A percentile compares a stretch with the other conserved stretches of the same genome.
Conservation (phyloP, 1,284 basidiomycete genomes). For the Sanghuangporus sanghuang region DNA sequence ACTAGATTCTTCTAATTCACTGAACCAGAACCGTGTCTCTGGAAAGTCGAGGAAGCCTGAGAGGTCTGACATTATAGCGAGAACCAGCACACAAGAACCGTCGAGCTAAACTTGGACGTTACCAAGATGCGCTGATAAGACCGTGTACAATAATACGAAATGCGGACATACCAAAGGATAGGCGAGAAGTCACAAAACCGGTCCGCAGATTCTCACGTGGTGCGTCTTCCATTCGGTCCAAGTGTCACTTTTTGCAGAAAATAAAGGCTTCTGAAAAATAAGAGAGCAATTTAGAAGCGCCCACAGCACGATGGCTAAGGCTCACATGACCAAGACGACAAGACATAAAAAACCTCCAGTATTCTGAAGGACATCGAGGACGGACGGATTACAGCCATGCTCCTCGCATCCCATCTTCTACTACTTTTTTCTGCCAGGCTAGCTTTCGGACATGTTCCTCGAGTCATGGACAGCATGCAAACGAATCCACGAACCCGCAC, state of each 20-base stretch:
- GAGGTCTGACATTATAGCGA: not conserved
- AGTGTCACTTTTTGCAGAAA: not conserved
- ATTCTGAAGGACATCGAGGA: not conserved
- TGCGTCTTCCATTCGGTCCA: not conserved
- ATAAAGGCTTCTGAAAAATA: not conserved
- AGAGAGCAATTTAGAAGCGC: not conserved
- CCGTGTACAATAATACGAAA: too few species aligned
- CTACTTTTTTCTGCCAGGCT: not conserved
- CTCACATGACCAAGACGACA: constrained; percentile 1
- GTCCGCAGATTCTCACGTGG: not conserved
- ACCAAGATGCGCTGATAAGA: too few species aligned
- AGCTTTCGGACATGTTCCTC: not conserved
- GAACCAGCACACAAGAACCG: not conserved
- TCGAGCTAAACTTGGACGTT: not conserved
- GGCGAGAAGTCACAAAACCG: not conserved
- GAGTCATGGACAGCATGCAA: not conserved
- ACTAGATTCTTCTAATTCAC: not conserved
- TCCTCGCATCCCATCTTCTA: not conserved
- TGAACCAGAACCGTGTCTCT: not conserved
- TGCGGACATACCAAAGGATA: not conserved
- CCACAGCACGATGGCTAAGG: not conserved
- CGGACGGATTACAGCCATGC: not conserved
- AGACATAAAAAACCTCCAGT: not conserved
- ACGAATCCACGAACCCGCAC: not conserved
- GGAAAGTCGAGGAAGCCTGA: not conserved